Evolutionary conservation across 805 yeast species (phyloP).

Genomic region (Torulaspora gathmanii): DNA sequence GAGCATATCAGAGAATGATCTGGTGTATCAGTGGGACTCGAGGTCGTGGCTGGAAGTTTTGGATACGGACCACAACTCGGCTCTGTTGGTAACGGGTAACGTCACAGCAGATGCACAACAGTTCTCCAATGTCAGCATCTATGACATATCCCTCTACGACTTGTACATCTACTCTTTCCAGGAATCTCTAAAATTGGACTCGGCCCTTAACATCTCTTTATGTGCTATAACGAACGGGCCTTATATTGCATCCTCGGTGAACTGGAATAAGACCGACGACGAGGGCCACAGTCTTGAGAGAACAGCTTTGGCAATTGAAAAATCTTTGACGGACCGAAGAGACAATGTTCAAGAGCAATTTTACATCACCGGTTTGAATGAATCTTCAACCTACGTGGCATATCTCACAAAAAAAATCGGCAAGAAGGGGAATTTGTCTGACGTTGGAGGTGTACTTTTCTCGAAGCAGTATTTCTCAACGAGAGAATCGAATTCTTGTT

Average conservation of each 20-base stretch:
- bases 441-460: conserved; percentile 62
- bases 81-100: conserved; percentile 59
- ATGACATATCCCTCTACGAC: conserved; percentile 30
- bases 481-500: conserved; percentile 53
- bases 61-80: conserved; percentile 67
- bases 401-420: conserved; percentile 49
- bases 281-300: conserved; percentile 12
- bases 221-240: conserved; percentile 66
- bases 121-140: conserved; percentile 20
- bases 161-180: conserved; percentile 47
- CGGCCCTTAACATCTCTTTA: conserved; percentile 50
- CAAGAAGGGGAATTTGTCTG: conserved; percentile 26
- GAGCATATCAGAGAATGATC: conserved; percentile 58
- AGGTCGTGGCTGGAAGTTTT: conserved; percentile 51
- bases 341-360: conserved; percentile 57
- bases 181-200: conserved; percentile 34
- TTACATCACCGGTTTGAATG: conserved; percentile 54
- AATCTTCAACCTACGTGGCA: conserved; percentile 59
- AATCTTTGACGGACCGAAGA: conserved; percentile 42
- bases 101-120: conserved; percentile 31
- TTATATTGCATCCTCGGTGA: conserved; percentile 30
- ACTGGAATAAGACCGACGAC: conserved; percentile 6
- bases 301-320: conserved; percentile 19
- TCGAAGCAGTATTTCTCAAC: conserved; percentile 54
- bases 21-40: conserved; percentile 67